Evolutionary conservation across 805 yeast species (phyloP).

Genomic region (Lachancea fermentati): DNA sequence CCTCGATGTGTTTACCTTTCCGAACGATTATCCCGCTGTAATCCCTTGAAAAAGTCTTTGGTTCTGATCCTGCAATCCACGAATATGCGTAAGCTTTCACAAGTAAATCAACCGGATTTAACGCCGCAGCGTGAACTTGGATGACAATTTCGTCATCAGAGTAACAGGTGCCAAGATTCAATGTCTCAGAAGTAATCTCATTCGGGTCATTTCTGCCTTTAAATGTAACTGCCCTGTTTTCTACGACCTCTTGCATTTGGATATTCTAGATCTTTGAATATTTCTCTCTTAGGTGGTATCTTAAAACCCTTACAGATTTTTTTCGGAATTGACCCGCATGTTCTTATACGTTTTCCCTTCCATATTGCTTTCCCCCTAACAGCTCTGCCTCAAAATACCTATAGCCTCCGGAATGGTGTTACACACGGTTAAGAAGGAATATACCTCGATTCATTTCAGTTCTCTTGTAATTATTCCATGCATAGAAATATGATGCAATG

Average conservation of each 20-base stretch:
- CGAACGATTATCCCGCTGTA: conserved; percentile 27
- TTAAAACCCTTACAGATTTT: no score
- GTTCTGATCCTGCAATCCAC: conserved; percentile 4
- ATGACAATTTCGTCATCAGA: conserved; percentile 24
- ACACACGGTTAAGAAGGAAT: no score
- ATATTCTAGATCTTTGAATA: no score
- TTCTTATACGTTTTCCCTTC: no score
- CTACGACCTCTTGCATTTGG: conserved; percentile 9
- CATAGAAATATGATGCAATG: no score
- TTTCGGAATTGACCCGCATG: no score
- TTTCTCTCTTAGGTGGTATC: no score
- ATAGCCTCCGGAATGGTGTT: no score
- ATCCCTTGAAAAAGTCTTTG: conserved; percentile 27
- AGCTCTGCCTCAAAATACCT: no score
- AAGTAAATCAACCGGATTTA: conserved; percentile 29
- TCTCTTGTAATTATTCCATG: no score
- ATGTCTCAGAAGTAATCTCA: conserved; percentile 12
- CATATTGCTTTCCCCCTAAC: no score
- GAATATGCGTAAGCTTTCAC: conserved; percentile 14
- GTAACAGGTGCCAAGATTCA: conserved; percentile 24
- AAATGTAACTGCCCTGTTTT: conserved; percentile 23
- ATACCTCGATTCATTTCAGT: no score
- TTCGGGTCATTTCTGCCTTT: conserved; percentile 18
- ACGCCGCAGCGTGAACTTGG: conserved; percentile 27
- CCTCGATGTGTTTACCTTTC: conserved; percentile 20